Evolutionary conservation across 768 basidiomycete species (phyloP).

Genomic region (Bullera alba): DNA sequence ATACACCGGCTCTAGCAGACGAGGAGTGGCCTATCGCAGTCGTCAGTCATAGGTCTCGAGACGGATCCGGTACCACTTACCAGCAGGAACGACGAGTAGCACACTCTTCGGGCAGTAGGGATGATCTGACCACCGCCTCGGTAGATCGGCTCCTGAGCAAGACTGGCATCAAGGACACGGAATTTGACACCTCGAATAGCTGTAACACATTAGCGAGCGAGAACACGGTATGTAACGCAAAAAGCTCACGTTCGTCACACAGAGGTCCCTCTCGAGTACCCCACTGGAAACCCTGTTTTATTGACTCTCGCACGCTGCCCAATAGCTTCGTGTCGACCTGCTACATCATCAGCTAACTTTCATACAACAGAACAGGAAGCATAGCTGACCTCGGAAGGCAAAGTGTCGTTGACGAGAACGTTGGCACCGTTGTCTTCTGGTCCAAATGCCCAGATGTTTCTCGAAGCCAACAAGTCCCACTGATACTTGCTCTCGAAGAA

Average conservation of each 20-base stretch:
- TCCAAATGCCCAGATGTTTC: slow-evolving; percentile 99
- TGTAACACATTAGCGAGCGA: slow-evolving; percentile 41
- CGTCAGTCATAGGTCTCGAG: background rate
- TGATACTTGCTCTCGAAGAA: slow-evolving; percentile 97
- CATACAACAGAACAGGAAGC: background rate
- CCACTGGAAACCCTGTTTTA: slow-evolving; percentile 99
- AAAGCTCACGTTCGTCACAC: slow-evolving; percentile 89
- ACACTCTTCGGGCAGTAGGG: slow-evolving; percentile 69
- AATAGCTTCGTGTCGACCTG: slow-evolving; percentile 90
- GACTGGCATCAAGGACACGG: slow-evolving; percentile 81
- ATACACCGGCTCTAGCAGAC: slow-evolving; percentile 94
- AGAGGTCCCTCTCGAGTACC: slow-evolving; percentile 93
- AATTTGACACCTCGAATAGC: slow-evolving; percentile 99
- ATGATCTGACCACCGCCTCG: slow-evolving; percentile 95
- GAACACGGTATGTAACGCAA: too few relatives aligned
- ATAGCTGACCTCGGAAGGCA: slow-evolving; percentile 73
- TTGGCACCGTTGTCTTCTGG: slow-evolving; percentile 94
- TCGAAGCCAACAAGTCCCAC: slow-evolving; percentile 93
- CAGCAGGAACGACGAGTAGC: slow-evolving; percentile 98
- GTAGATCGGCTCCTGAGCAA: slow-evolving; percentile 94
- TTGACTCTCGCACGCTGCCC: slow-evolving; percentile 80
- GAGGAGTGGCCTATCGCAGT: slow-evolving; percentile 69
- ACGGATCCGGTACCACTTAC: slow-evolving; percentile 52
- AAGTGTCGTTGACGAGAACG: slow-evolving; percentile 85
- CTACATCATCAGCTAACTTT: background rate